These are phyloP conservation scores for Vicia villosa DNA, from an alignment of 306 rosid species.

Conservation along the genomic window DNA sequence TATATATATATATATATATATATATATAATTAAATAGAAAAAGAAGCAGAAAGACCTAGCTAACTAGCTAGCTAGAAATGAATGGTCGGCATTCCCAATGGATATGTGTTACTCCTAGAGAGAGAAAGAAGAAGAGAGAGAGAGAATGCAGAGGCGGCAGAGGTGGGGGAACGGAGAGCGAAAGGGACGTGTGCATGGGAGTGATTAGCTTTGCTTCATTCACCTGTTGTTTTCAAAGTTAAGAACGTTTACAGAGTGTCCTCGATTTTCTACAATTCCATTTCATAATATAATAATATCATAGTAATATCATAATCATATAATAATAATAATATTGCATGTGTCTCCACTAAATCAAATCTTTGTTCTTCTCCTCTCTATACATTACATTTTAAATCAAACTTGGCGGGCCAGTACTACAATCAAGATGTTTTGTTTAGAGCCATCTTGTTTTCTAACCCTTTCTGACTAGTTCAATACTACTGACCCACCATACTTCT, in stretches of 20 bases:
- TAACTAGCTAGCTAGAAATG: slow-evolving; percentile 31
- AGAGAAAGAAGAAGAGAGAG: slow-evolving; percentile 3
- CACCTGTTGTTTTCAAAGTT: slow-evolving; percentile 83
- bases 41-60: neutral
- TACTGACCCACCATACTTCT: slow-evolving; percentile 40
- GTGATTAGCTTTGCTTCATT: slow-evolving; percentile 79
- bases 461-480: slow-evolving; percentile 27
- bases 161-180: slow-evolving; percentile 64
- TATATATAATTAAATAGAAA: too few relatives aligned
- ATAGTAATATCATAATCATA: too few relatives aligned
- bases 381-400: neutral
- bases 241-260: slow-evolving; percentile 44
- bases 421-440: slow-evolving; percentile 37
- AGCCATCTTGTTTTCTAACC: slow-evolving; percentile 38
- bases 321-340: neutral
- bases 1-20: too few relatives aligned
- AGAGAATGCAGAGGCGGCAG: slow-evolving; percentile 49
- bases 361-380: slow-evolving; percentile 34
- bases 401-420: slow-evolving; percentile 44
- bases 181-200: slow-evolving; percentile 97
- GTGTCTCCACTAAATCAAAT: slow-evolving; percentile 32
- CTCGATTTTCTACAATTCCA: slow-evolving; percentile 85
- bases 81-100: slow-evolving; percentile 65
- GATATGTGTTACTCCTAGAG: slow-evolving; percentile 23
- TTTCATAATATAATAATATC: slow-evolving; percentile 37